A percentile compares a stretch with the other conserved stretches of the same genome.
These are phyloP conservation scores for Alopecurus myosuroides DNA, from an alignment of 176 grass and related monocot species.

Conservation along the genomic window DNA sequence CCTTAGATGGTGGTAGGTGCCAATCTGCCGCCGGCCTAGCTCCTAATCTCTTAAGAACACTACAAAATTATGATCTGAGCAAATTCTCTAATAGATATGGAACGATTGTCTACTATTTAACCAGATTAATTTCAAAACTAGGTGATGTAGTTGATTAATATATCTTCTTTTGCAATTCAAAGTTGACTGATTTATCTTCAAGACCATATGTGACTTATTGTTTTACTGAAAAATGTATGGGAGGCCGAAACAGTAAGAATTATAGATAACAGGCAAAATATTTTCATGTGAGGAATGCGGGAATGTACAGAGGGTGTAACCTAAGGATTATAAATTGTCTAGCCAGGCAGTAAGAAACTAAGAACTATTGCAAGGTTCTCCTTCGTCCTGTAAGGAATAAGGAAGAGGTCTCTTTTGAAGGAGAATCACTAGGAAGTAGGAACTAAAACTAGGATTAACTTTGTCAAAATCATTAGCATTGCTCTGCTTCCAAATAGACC, in stretches of 20 bases:
- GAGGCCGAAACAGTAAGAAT: neutral
- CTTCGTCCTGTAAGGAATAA: neutral
- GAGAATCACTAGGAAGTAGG: neutral
- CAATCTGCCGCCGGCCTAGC: neutral
- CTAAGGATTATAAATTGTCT: neutral
- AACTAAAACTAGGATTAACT: neutral
- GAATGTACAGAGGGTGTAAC: neutral
- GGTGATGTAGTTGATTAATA: neutral
- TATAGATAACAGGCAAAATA: neutral
- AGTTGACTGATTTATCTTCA: neutral
- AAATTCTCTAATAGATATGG: neutral
- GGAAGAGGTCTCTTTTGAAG: neutral
- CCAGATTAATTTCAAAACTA: neutral
- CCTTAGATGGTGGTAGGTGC: neutral
- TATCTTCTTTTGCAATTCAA: neutral
- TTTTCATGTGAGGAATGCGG: neutral
- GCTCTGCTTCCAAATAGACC: neutral
- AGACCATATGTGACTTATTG: neutral
- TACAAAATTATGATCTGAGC: neutral
- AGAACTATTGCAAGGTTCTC: neutral
- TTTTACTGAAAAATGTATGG: neutral
- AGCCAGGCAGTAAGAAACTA: neutral
- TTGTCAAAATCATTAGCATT: neutral
- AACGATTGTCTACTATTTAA: neutral
- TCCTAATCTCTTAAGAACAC: neutral